These are phyloP conservation scores for Zygosaccharomyces sapae DNA, from an alignment of 1,139 yeast genomes.

Conservation along the genomic window DNA sequence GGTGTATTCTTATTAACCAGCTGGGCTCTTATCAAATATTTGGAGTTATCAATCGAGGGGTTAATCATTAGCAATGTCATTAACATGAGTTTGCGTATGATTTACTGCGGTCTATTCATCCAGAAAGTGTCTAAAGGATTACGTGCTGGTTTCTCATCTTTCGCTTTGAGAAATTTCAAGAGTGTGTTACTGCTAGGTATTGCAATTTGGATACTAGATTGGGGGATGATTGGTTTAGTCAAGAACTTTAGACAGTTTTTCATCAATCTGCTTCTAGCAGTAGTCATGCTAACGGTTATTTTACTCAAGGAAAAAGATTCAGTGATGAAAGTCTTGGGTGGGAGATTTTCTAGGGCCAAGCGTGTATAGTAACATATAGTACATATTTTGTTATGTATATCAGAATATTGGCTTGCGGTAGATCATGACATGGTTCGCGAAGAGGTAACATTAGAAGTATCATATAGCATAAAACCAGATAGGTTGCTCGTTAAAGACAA, in stretches of 20 bases:
- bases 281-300: conserved; percentile 38
- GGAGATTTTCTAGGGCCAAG: conserved; percentile 17
- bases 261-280: conserved; percentile 43
- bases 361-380: conserved; percentile 11
- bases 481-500: not conserved
- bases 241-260: conserved; percentile 42
- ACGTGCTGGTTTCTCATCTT: conserved; percentile 23
- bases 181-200: conserved; percentile 30
- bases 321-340: conserved; percentile 22
- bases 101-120: conserved; percentile 48
- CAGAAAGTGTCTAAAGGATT: conserved; percentile 36
- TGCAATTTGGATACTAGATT: conserved; percentile 35
- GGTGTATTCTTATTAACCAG: conserved; percentile 47
- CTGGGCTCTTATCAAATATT: conserved; percentile 43
- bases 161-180: conserved; percentile 32
- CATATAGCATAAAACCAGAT: not conserved
- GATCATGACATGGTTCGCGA: not conserved
- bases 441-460: not conserved
- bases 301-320: conserved; percentile 42
- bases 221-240: conserved; percentile 39
- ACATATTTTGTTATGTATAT: not conserved
- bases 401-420: not conserved
- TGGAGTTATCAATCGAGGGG: conserved; percentile 52
- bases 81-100: conserved; percentile 61
- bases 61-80: conserved; percentile 56